These are phyloP conservation scores for Coniochaeta sp. DNA, from an alignment of 2,329 filamentous ascomycete species.

Conservation along the genomic window DNA sequence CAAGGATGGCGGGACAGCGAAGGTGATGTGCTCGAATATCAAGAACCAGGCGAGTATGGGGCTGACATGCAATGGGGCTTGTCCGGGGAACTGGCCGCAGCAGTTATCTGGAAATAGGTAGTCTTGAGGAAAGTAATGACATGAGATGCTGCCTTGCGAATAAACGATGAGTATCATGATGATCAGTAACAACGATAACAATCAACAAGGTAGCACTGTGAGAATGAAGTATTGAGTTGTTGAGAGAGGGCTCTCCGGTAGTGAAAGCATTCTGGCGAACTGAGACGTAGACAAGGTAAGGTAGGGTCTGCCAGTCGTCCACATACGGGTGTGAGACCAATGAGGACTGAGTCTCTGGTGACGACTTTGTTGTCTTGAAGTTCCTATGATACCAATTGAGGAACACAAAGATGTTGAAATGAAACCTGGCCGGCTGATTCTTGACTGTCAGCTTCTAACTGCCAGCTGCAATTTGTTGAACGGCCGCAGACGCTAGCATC, in stretches of 20 bases:
- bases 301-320: too few species aligned
- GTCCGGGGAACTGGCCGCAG: conserved; percentile 28
- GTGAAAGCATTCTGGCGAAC: too few species aligned
- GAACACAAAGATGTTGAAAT: too few species aligned
- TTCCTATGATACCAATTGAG: too few species aligned
- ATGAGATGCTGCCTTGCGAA: neutral
- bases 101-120: conserved; percentile 24
- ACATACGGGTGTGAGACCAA: too few species aligned
- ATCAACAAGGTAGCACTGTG: neutral
- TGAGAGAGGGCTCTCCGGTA: too few species aligned
- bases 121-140: neutral
- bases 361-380: too few species aligned
- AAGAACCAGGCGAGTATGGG: conserved; percentile 23
- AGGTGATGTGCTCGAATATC: conserved; percentile 36
- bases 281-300: too few species aligned
- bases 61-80: conserved; percentile 26
- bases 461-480: neutral
- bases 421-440: too few species aligned
- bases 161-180: neutral
- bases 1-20: conserved; percentile 27
- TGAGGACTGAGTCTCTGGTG: too few species aligned
- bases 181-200: neutral
- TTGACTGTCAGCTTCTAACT: neutral
- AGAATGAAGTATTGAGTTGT: too few species aligned
- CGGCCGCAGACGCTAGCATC: neutral